Base-by-base conservation (phyloP, 202 grass and related monocot species). In the Carex arenaria region DNA sequence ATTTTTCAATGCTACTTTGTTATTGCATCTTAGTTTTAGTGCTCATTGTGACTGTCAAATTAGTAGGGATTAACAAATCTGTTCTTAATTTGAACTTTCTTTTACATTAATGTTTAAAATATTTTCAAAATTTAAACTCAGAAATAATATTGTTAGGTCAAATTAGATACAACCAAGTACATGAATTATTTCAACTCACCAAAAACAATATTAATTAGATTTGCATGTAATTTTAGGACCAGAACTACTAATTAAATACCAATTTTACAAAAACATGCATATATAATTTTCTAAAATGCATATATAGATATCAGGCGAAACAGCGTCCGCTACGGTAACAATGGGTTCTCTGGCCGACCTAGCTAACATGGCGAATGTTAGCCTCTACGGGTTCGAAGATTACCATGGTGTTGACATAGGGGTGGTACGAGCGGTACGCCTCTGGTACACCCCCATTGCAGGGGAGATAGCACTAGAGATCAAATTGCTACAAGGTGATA, bases 401-500 rank as follows among this genome's bases (percentile, higher is more conserved):
- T 95, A 98, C 85, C 95, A 98, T 42, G 95, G 89, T 67, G 83
- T 98, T 55, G 92, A 98, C 86, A 93, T 98, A 61, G 93, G 93
- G 76, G 87, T 98, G 36, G 89, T 98, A 0, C 81, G 95, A 18
- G 88, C 95, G 0, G 91, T 95, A 49, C 89, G 95, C 62, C 83
- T 98, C 51, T 98, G 95, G 93, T 95, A 98, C 89, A 54, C 88
- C 14, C 83, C 91, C 11, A 69, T 26, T 17, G 88, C 89, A 1
- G 89, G 93, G 5, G 95, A 98, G 89, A 80, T 84, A 56, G 79
- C 83, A 72, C 30, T 93, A 72, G 89, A 97, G 87, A 86, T 97
- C 22, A 89, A 78, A 47, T 87, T 95, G 57, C 74, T 79, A 0
- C 87, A 80, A 18, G 89, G 95, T 1, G 88, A 98, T 87, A 93